Conservation (phyloP, 2,329 filamentous ascomycete genomes). For the Chaetoscypha palmicola region DNA sequence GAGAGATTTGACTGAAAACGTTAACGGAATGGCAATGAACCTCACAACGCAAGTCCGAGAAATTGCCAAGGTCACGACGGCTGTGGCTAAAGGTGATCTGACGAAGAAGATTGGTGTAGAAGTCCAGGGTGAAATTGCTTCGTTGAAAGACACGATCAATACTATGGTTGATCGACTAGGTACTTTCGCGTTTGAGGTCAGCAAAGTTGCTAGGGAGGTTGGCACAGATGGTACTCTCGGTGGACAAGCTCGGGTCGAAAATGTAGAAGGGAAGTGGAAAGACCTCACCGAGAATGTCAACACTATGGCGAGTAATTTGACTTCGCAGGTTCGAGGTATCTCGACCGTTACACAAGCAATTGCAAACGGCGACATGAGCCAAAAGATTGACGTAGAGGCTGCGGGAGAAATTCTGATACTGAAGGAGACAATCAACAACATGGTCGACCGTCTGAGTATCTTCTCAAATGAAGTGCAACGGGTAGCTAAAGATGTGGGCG, state of each 20-base stretch:
- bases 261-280: constrained; percentile 97
- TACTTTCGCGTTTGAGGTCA: constrained; percentile 94
- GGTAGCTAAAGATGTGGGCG: constrained; percentile 92
- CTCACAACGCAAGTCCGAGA: constrained; percentile 95
- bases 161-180: constrained; percentile 97
- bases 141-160: constrained; percentile 96
- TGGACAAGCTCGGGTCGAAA: constrained; percentile 87
- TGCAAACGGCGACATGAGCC: constrained; percentile 90
- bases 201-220: constrained; percentile 90
- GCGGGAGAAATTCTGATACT: constrained; percentile 90
- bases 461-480: constrained; percentile 96
- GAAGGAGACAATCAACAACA: constrained; percentile 97
- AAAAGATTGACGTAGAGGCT: constrained; percentile 91
- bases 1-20: constrained; percentile 90
- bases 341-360: constrained; percentile 93
- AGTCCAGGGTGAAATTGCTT: constrained; percentile 87
- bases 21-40: constrained; percentile 99
- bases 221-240: constrained; percentile 92
- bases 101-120: constrained; percentile 95
- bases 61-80: constrained; percentile 93
- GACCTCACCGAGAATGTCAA: constrained; percentile 89
- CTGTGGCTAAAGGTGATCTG: constrained; percentile 87
- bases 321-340: constrained; percentile 75
- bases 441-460: constrained; percentile 90
- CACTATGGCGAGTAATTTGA: constrained; percentile 64